phyloP scores from a whole-genome alignment of 495 filamentous ascomycete species.

The Tetracladium setigerum region DNA sequence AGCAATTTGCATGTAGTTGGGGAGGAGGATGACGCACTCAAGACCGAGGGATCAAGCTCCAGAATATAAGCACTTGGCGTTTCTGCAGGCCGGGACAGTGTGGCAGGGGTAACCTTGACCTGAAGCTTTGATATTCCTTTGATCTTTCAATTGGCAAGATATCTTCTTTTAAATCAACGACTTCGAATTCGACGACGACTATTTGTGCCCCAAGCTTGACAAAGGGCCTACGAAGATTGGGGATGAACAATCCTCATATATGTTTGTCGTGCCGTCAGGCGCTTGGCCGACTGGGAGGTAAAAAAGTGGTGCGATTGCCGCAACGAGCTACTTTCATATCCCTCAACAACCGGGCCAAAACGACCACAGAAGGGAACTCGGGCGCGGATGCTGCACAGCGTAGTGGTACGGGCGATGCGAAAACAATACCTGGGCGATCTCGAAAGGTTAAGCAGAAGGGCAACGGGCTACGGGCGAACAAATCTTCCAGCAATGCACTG shows the following conservation, averaged over 20 bases:
- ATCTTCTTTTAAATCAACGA: neutral
- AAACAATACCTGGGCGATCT: no score
- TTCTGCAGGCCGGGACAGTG: no score
- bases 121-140: no score
- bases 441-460: no score
- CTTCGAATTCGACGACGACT: neutral
- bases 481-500: constrained; percentile 2
- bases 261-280: constrained; percentile 15
- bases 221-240: neutral
- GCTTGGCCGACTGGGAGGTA: constrained; percentile 1
- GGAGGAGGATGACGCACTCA: no score
- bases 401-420: no score
- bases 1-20: no score
- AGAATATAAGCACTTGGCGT: no score
- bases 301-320: constrained; percentile 6
- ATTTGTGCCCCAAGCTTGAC: no score
- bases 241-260: constrained; percentile 18
- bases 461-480: no score
- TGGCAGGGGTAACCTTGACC: no score
- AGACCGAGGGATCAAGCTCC: no score
- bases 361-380: constrained; percentile 4
- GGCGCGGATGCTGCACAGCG: neutral
- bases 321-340: constrained; percentile 20
- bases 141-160: neutral
- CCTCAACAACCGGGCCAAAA: constrained; percentile 8